These are phyloP conservation scores for Bombardia bombarda DNA, from an alignment of 495 filamentous ascomycete species.

Conservation along the genomic window DNA sequence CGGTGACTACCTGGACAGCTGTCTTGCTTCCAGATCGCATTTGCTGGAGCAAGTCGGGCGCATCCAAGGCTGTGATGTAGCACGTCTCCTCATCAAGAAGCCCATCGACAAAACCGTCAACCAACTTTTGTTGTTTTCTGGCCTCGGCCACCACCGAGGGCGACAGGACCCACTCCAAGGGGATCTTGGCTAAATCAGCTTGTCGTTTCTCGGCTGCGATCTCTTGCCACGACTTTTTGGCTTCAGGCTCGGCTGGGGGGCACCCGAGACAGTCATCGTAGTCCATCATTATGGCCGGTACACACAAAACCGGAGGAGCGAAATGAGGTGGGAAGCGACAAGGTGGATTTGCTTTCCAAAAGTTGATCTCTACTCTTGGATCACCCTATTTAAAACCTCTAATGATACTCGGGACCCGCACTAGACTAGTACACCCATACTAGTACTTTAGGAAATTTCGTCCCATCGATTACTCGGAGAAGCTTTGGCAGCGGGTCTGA, in stretches of 20 bases:
- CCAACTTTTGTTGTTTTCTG: conserved; percentile 14
- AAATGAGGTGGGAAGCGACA: neutral
- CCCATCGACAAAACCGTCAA: conserved; percentile 24
- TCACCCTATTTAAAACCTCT: neutral
- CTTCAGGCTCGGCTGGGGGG: neutral
- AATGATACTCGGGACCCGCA: neutral
- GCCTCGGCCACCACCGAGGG: conserved; percentile 8
- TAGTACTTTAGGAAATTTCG: no score
- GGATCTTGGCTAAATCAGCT: conserved; percentile 16
- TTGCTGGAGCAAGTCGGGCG: conserved; percentile 7
- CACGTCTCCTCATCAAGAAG: conserved; percentile 17
- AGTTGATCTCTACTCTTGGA: neutral
- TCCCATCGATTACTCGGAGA: no score
- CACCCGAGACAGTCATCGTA: neutral
- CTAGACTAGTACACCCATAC: neutral
- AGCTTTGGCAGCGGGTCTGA: no score
- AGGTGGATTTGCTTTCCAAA: neutral
- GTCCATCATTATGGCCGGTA: neutral
- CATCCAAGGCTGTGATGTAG: conserved; percentile 13
- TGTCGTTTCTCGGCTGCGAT: conserved; percentile 18
- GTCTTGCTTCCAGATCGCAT: conserved; percentile 13
- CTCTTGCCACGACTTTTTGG: neutral
- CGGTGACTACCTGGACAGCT: conserved; percentile 29
- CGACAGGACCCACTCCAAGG: conserved; percentile 11
- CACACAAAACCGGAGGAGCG: no score